phyloP scores from a whole-genome alignment of 306 rosid genomes.

The Quercus mongolica region DNA sequence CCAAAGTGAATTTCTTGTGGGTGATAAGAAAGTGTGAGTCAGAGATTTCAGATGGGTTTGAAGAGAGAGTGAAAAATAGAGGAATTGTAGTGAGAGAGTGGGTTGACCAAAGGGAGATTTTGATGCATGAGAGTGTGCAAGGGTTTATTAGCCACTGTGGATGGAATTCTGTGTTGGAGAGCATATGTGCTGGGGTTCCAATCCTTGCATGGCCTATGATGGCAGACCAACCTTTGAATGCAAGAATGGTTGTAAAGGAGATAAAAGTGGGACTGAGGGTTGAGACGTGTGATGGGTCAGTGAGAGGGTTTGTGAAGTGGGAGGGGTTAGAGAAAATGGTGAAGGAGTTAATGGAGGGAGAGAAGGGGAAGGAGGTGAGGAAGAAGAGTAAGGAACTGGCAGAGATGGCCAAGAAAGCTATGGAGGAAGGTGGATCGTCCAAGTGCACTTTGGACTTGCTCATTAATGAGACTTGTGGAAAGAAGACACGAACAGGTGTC shows the following conservation, averaged over 20 bases:
- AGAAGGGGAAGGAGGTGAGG: constrained; percentile 27
- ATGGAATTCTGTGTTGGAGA: constrained; percentile 53
- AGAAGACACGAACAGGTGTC: not conserved
- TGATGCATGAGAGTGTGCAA: constrained; percentile 33
- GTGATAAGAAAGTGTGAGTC: constrained; percentile 20
- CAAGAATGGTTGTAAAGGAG: constrained; percentile 48
- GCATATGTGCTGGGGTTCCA: constrained; percentile 43
- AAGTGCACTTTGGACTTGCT: constrained; percentile 21
- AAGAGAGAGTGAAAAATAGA: constrained; percentile 27
- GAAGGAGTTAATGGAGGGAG: constrained; percentile 43
- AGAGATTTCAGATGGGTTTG: constrained; percentile 17
- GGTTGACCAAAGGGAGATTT: constrained; percentile 42
- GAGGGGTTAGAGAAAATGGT: constrained; percentile 26
- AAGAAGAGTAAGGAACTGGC: constrained; percentile 33
- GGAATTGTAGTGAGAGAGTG: constrained; percentile 48
- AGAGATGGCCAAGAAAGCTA: constrained; percentile 30
- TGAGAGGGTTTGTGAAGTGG: constrained; percentile 35
- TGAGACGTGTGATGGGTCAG: constrained; percentile 16
- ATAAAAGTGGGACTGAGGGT: constrained; percentile 32
- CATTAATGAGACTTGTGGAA: constrained; percentile 5
- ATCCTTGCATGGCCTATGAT: constrained; percentile 43
- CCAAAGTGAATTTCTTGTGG: constrained; percentile 38
- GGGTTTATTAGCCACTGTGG: constrained; percentile 59
- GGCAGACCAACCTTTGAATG: constrained; percentile 46
- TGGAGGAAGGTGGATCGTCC: constrained; percentile 40